Percentiles rank a stretch among this genome's conserved stretches.
Conservation (phyloP, 1,284 basidiomycete species). For the Gomphus sp. region DNA sequence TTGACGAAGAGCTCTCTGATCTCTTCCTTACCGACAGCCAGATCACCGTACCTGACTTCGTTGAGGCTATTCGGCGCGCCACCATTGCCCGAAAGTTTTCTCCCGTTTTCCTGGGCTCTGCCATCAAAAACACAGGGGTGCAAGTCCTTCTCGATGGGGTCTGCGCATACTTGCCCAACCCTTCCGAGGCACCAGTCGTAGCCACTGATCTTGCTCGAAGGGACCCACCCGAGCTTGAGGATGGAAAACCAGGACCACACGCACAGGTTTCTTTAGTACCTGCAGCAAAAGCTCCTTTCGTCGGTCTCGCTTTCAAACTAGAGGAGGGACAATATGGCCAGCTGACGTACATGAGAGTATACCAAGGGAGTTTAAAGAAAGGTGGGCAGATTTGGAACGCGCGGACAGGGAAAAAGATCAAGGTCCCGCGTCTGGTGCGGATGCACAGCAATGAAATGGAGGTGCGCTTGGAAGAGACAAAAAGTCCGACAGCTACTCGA, state of each 20-base stretch:
- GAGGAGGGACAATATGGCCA: constrained; percentile 98
- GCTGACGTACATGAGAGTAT: constrained; percentile 98
- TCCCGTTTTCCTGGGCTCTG: constrained; percentile 95
- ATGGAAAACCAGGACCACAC: constrained; percentile 5
- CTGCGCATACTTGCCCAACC: constrained; percentile 91
- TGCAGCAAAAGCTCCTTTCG: constrained; percentile 78
- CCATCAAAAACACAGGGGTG: constrained; percentile 96
- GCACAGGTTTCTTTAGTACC: constrained; percentile 60
- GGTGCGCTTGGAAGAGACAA: constrained; percentile 29
- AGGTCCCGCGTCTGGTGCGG: constrained; percentile 93
- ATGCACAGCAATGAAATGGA: constrained; percentile 99
- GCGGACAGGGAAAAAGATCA: constrained; percentile 94
- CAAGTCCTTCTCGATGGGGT: constrained; percentile 94
- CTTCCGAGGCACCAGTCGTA: constrained; percentile 69
- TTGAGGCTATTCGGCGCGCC: constrained; percentile 80
- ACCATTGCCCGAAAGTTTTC: constrained; percentile 88
- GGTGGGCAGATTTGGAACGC: constrained; percentile 87
- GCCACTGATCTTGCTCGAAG: constrained; percentile 76
- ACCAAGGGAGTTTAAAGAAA: constrained; percentile 88
- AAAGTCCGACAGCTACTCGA: not conserved
- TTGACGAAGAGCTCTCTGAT: constrained; percentile 92
- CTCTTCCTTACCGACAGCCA: constrained; percentile 82
- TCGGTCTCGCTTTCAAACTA: constrained; percentile 96
- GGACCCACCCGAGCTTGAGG: constrained; percentile 37
- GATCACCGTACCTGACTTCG: constrained; percentile 69